A percentile compares a stretch with the other conserved stretches of the same genome.
phyloP scores from a whole-genome alignment of 2,329 filamentous ascomycete genomes.

The Hortaea sp. region DNA sequence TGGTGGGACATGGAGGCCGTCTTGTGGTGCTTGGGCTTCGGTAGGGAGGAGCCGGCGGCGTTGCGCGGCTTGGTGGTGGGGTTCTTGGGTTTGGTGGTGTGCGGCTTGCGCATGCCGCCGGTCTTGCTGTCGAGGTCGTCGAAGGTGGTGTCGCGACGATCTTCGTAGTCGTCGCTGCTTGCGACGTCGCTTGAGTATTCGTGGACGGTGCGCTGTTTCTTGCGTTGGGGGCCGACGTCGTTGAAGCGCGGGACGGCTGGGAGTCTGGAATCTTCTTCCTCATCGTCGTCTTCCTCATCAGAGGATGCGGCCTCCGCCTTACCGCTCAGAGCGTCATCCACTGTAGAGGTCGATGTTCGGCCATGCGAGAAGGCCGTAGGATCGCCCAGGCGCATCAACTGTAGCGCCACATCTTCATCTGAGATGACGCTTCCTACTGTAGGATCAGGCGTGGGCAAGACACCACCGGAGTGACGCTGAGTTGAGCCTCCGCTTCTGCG shows the following conservation, averaged over 20 bases:
- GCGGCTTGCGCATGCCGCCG: conserved; percentile 38
- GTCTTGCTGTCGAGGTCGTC: conserved; percentile 45
- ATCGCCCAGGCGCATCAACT: conserved; percentile 91
- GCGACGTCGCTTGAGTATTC: conserved; percentile 47
- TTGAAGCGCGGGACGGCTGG: conserved; percentile 20
- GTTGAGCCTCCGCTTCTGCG: conserved; percentile 37
- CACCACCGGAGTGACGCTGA: conserved; percentile 33
- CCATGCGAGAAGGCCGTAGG: conserved; percentile 89
- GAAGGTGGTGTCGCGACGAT: conserved; percentile 42
- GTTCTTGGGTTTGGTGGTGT: conserved; percentile 27
- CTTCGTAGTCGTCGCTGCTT: conserved; percentile 52
- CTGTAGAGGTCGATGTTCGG: conserved; percentile 82
- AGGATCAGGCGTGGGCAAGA: conserved; percentile 90
- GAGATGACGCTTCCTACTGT: conserved; percentile 95
- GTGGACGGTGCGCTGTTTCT: conserved; percentile 33
- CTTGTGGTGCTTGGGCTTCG: conserved; percentile 43
- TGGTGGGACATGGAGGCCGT: conserved; percentile 9
- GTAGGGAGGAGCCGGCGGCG: conserved; percentile 25
- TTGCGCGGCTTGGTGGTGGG: conserved; percentile 17
- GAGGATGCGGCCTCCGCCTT: conserved; percentile 77
- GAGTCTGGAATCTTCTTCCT: conserved; percentile 51
- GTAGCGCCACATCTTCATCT: conserved; percentile 94
- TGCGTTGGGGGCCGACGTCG: conserved; percentile 20
- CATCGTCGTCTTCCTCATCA: conserved; percentile 56
- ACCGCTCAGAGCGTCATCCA: conserved; percentile 89